Evolutionary conservation across 164 flowering plant species (phyloP).

Genomic region (Stephania cephalantha): DNA sequence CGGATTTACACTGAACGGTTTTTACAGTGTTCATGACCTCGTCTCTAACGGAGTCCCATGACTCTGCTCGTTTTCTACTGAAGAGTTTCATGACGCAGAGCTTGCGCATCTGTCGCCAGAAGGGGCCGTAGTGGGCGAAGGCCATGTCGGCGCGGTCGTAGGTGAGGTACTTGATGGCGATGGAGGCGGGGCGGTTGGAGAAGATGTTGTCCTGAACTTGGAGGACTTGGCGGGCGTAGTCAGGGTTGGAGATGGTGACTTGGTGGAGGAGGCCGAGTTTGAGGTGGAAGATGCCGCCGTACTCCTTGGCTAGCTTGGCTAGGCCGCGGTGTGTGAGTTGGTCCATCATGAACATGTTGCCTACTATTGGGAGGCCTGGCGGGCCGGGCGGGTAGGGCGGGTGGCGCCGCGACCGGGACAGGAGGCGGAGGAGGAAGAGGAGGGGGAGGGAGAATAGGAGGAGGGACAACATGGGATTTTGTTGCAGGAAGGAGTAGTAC

Average conservation of each 20-base stretch:
- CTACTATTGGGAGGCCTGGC: constrained; percentile 53
- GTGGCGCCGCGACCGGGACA: constrained; percentile 26
- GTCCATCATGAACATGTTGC: constrained; percentile 75
- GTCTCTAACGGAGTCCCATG: constrained; percentile 72
- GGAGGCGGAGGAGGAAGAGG: constrained; percentile 17
- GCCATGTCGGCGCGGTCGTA: constrained; percentile 87
- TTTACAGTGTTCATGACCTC: constrained; percentile 48
- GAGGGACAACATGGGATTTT: constrained; percentile 14
- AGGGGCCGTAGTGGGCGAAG: constrained; percentile 83
- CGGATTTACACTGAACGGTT: constrained; percentile 21
- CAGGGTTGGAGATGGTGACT: constrained; percentile 56
- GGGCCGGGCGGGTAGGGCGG: constrained; percentile 75
- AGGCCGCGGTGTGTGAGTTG: constrained; percentile 82
- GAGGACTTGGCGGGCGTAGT: constrained; percentile 59
- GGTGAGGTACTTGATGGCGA: constrained; percentile 62
- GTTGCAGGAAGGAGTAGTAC: background rate
- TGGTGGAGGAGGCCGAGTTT: constrained; percentile 52
- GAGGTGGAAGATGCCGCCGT: constrained; percentile 69
- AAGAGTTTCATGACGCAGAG: constrained; percentile 76
- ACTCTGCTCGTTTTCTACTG: constrained; percentile 74
- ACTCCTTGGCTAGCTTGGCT: constrained; percentile 44
- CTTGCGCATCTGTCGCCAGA: constrained; percentile 92
- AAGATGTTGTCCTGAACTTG: constrained; percentile 66
- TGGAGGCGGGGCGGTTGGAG: constrained; percentile 68
- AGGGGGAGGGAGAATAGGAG: constrained; percentile 24